These are phyloP conservation scores for Sporopachydermia quercuum DNA, from an alignment of 805 yeast species.

Conservation along the genomic window DNA sequence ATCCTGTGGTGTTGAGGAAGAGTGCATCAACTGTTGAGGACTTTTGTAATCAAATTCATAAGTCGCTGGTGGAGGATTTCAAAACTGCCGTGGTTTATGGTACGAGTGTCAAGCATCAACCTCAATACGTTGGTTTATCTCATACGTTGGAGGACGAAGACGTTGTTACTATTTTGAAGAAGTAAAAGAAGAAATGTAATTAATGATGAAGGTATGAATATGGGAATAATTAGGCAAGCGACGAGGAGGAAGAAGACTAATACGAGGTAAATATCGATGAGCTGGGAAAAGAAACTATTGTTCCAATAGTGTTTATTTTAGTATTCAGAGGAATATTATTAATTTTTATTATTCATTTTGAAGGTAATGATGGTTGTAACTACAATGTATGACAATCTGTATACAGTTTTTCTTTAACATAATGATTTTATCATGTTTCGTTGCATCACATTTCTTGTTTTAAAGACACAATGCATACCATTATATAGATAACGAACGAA, in stretches of 20 bases:
- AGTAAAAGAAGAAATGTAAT: conserved; percentile 9
- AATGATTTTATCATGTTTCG: too few species aligned
- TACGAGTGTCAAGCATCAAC: conserved; percentile 91
- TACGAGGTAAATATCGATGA: background rate
- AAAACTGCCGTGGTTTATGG: conserved; percentile 90
- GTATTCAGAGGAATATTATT: too few species aligned
- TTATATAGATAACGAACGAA: too few species aligned
- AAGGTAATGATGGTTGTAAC: too few species aligned
- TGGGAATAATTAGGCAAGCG: background rate
- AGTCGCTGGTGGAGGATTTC: conserved; percentile 84
- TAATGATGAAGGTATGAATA: background rate
- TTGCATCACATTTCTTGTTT: too few species aligned
- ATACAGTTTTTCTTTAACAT: too few species aligned
- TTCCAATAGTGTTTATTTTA: too few species aligned
- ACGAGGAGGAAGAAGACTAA: background rate
- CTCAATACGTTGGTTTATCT: conserved; percentile 82
- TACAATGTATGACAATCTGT: too few species aligned
- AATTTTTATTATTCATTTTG: too few species aligned
- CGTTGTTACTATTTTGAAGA: conserved; percentile 86
- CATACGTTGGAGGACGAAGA: conserved; percentile 90
- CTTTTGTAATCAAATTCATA: conserved; percentile 93
- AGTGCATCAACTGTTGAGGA: conserved; percentile 82
- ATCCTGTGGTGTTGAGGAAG: conserved; percentile 83
- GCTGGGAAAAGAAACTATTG: too few species aligned
- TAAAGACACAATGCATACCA: too few species aligned